A percentile compares a stretch with the other conserved stretches of the same genome.
phyloP scores from a whole-genome alignment of 495 filamentous ascomycete species.

The Entonaema liquescens region DNA sequence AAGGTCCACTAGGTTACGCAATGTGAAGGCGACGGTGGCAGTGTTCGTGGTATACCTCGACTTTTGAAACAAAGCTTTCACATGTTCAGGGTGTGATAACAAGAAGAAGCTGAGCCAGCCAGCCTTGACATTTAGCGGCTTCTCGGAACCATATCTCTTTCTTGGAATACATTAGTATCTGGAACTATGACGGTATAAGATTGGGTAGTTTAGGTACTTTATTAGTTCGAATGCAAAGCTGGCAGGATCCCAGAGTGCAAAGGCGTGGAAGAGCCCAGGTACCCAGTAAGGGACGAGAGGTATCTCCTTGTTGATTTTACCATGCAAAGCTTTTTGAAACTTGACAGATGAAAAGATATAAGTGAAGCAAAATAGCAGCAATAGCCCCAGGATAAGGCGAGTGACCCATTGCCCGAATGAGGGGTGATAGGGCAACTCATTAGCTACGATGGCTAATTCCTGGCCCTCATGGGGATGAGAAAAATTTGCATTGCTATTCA shows the following conservation, averaged over 20 bases:
- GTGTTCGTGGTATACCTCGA: background rate
- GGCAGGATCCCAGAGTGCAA: background rate
- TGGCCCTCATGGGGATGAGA: background rate
- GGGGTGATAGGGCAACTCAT: background rate
- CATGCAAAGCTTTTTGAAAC: background rate
- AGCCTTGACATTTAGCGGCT: background rate
- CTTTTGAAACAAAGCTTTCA: background rate
- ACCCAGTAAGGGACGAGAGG: background rate
- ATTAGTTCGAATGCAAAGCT: background rate
- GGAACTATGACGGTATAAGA: background rate
- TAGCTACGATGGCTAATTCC: background rate
- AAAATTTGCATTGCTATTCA: background rate
- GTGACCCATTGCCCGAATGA: background rate
- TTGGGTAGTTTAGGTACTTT: background rate
- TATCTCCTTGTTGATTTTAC: background rate
- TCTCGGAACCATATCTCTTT: background rate
- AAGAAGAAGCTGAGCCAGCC: background rate
- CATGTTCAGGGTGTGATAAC: background rate
- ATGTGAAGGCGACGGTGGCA: background rate
- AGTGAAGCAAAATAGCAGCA: background rate
- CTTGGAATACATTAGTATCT: background rate
- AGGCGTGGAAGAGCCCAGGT: background rate
- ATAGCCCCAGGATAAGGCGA: background rate
- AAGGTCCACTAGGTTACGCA: background rate
- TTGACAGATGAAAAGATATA: background rate